Evolutionary conservation across 2,329 filamentous ascomycete genomes (phyloP), one percentile per base, ranked within the genome.

Genomic region (Grosmannia penicillata): DNA sequence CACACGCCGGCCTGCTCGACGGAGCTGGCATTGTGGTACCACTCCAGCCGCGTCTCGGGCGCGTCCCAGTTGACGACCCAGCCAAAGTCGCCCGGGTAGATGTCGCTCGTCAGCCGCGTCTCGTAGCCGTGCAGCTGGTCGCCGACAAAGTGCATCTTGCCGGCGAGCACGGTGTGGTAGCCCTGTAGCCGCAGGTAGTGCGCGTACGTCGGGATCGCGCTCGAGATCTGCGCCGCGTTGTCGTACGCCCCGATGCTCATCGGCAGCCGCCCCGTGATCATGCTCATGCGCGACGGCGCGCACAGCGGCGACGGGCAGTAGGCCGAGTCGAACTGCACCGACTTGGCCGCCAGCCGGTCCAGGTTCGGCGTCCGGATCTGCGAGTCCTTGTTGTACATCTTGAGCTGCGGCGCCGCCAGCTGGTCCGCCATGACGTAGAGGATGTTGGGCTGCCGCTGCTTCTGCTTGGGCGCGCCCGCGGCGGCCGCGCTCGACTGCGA

Each of bases 391-490:
- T 95, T 87, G 66, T 95, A 86, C 65, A 94, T 89, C 64, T 86
- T 89, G 49, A 95, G 74, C 49, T 87, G 72, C 15, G 87, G 87
- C 22, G 87, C 87, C 15, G 87, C 82, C 57, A 95, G 75, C 64
- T 95, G 87, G 61, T 95, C 87, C 39, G 87, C 87, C 86, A 95
- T 94, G 63, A 95, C 93, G 66, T 91, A 94, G 33, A 87, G 68
- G 48, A 89, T 82, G 59, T 87, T 87, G 44, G 81, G 81, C 55
- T 69, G n/a, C n/a, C n/a, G n/a, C n/a, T n/a, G n/a, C n/a, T n/a
- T n/a, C n/a, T n/a, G 38, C 48, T 65, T 65, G 42, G 54, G 31
- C 36, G 42, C 41, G 33, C 17, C 15, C 33, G 33, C 24, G 23
- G 35, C 31, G 29, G 23, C 19, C 18, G 27, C 18, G 14, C 23